Evolutionary conservation across 2,329 filamentous ascomycete genomes (phyloP).

Genomic region (Cladosporium phlei): DNA sequence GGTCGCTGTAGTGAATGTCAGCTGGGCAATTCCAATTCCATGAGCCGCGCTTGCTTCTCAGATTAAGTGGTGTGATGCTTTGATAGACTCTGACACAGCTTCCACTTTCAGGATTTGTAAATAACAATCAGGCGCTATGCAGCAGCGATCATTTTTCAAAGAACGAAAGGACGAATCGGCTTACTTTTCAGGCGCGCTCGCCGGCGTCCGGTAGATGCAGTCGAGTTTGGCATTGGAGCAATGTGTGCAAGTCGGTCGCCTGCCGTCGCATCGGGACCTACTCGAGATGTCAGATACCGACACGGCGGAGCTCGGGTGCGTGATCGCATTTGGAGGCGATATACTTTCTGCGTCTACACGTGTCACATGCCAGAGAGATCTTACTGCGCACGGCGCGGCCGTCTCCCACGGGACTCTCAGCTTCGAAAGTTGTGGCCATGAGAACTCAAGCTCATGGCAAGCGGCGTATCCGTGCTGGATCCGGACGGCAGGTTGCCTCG

Average conservation of each 20-base stretch:
- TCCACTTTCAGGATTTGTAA: not conserved
- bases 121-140: not conserved
- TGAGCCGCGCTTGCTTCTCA: not conserved
- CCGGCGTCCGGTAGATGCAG: conserved; percentile 9
- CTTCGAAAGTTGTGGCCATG: conserved; percentile 11
- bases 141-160: not conserved
- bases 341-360: conserved; percentile 14
- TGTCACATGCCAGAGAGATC: conserved; percentile 13
- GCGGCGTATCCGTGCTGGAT: conserved; percentile 7
- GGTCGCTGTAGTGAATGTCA: conserved; percentile 1
- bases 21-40: too few relatives aligned
- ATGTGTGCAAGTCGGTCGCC: conserved; percentile 11
- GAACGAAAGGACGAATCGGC: not conserved
- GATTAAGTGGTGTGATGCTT: too few relatives aligned
- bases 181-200: conserved; percentile 10
- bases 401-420: conserved; percentile 7
- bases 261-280: conserved; percentile 13
- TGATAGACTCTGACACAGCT: not conserved
- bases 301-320: not conserved
- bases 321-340: not conserved
- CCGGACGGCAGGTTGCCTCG: conserved; percentile 8
- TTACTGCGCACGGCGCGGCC: conserved; percentile 11
- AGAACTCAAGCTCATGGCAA: conserved; percentile 9
- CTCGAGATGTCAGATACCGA: conserved; percentile 5
- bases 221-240: conserved; percentile 13